These are phyloP conservation scores for Boletus rubescentipes DNA, from an alignment of 768 basidiomycete species.

Conservation along the genomic window DNA sequence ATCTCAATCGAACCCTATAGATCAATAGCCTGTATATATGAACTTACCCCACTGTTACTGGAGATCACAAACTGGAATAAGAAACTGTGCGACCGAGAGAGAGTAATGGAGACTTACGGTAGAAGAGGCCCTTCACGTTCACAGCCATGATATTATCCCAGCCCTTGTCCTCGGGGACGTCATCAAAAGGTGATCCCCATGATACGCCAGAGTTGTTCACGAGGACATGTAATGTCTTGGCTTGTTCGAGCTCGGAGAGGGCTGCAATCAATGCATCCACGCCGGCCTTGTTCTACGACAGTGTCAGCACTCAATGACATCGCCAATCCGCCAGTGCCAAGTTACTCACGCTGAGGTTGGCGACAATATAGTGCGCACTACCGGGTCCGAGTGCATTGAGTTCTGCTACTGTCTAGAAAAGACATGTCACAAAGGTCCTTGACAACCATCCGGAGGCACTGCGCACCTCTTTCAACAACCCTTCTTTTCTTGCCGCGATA, in stretches of 20 bases:
- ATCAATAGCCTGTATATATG: not conserved
- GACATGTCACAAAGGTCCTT: not conserved
- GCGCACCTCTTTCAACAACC: constrained; percentile 69
- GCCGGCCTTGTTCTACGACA: constrained; percentile 67
- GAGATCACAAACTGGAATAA: not conserved
- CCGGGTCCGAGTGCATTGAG: constrained; percentile 62
- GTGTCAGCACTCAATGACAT: not conserved
- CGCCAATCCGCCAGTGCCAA: not conserved
- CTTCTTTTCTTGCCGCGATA: constrained; percentile 83
- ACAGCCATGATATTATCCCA: constrained; percentile 84
- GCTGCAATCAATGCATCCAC: constrained; percentile 69
- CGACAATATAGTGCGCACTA: constrained; percentile 69
- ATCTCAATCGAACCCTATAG: not conserved
- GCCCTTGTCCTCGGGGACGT: constrained; percentile 77
- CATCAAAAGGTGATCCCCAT: constrained; percentile 71
- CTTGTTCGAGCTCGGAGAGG: constrained; percentile 62
- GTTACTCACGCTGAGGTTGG: constrained; percentile 64
- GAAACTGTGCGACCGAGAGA: not conserved
- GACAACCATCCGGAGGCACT: constrained; percentile 34
- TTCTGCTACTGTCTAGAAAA: constrained; percentile 47
- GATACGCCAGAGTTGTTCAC: constrained; percentile 82
- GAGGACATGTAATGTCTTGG: constrained; percentile 70
- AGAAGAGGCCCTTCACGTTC: constrained; percentile 85
- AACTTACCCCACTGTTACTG: constrained; percentile 46
- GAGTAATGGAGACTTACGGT: constrained; percentile 48